These are phyloP conservation scores for Tolypocladium pustulatum DNA, from an alignment of 2,329 filamentous ascomycete species.

Conservation along the genomic window DNA sequence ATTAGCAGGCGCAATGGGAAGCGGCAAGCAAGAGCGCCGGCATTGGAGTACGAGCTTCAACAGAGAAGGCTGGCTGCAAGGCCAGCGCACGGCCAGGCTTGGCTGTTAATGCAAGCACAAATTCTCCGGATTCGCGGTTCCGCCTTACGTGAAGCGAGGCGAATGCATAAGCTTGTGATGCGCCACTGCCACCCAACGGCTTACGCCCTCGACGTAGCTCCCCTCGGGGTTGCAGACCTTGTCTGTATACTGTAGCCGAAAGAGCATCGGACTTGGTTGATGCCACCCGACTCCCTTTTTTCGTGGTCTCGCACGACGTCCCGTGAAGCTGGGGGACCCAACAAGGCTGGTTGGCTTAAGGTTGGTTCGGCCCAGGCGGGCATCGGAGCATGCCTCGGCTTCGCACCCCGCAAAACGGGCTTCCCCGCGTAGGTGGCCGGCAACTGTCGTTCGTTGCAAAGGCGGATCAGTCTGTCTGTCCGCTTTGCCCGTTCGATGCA, in stretches of 20 bases:
- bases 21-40: neutral
- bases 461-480: neutral
- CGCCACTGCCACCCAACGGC: neutral
- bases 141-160: neutral
- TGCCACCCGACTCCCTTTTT: too few relatives aligned
- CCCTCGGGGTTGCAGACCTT: neutral
- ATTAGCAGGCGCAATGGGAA: neutral
- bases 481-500: neutral
- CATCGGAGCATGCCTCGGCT: neutral
- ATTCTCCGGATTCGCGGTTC: neutral
- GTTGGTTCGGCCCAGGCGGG: neutral
- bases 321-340: too few relatives aligned
- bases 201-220: neutral
- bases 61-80: neutral
- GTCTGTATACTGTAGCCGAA: neutral
- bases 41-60: neutral
- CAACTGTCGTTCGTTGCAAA: neutral
- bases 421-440: neutral
- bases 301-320: too few relatives aligned
- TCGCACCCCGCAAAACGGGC: neutral
- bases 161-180: neutral
- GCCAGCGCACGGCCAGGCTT: neutral
- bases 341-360: too few relatives aligned
- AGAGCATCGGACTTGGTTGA: too few relatives aligned
- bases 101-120: neutral